phyloP scores from a whole-genome alignment of 768 basidiomycete genomes.

The Termitomyces sp. region DNA sequence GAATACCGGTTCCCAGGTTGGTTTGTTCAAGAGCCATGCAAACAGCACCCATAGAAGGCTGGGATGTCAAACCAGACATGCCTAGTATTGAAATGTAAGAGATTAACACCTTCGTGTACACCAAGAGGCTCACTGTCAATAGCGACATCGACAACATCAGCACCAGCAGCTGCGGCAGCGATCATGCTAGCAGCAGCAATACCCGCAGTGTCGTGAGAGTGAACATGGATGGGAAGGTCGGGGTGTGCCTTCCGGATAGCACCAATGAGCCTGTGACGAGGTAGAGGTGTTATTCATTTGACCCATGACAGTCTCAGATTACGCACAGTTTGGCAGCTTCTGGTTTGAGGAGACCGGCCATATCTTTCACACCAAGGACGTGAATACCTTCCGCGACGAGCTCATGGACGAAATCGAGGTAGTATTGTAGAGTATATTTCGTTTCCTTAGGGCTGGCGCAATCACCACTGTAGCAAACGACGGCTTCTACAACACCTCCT shows the following conservation, averaged over 20 bases:
- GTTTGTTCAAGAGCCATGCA: constrained; percentile 95
- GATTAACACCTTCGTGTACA: background rate
- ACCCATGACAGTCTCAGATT: background rate
- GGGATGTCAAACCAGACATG: constrained; percentile 98
- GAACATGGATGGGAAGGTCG: constrained; percentile 97
- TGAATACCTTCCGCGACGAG: constrained; percentile 95
- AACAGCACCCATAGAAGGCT: constrained; percentile 98
- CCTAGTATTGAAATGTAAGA: constrained; percentile 41
- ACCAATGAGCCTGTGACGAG: constrained; percentile 69
- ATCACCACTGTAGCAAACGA: constrained; percentile 98
- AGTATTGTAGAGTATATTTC: constrained; percentile 97
- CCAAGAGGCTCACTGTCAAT: constrained; percentile 80
- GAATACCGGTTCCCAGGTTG: constrained; percentile 89
- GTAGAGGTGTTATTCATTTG: constrained; percentile 1
- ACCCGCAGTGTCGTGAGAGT: constrained; percentile 99
- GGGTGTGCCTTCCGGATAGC: constrained; percentile 96
- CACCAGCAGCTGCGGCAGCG: constrained; percentile 93
- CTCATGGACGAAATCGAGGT: constrained; percentile 92
- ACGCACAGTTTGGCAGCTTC: constrained; percentile 86
- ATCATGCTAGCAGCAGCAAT: constrained; percentile 98
- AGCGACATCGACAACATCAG: constrained; percentile 96
- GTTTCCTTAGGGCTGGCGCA: constrained; percentile 91
- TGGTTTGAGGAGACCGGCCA: constrained; percentile 97
- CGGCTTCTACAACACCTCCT: constrained; percentile 96
- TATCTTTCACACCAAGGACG: constrained; percentile 96